These are phyloP conservation scores for Trypanosoma rangeli DNA, from an alignment of 208 protist genomes.

Conservation along the genomic window DNA sequence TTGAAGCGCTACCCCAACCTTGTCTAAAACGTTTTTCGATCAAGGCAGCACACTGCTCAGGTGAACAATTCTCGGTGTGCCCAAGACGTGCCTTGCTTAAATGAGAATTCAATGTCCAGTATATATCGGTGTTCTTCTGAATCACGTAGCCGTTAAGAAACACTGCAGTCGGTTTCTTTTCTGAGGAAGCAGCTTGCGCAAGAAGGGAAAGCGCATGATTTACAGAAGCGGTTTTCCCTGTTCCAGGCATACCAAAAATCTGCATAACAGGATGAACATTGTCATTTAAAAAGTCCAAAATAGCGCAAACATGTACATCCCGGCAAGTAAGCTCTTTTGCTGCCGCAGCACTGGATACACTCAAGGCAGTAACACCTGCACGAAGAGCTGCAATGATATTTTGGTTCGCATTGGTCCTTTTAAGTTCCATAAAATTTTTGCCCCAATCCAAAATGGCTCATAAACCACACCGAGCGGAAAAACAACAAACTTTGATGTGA, in stretches of 20 bases:
- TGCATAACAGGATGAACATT: conserved; percentile 79
- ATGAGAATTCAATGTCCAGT: conserved; percentile 82
- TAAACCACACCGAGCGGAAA: background rate
- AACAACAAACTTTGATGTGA: background rate
- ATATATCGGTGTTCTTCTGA: conserved; percentile 87
- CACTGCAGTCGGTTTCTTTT: conserved; percentile 69
- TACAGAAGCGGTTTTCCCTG: conserved; percentile 86
- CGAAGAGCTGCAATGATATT: conserved; percentile 33
- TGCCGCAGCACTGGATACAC: conserved; percentile 61
- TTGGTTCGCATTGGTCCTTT: conserved; percentile 4
- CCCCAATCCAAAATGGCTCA: background rate
- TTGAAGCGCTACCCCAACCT: conserved; percentile 45
- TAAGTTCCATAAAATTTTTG: conserved; percentile 15
- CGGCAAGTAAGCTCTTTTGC: conserved; percentile 73
- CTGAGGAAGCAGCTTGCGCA: conserved; percentile 22
- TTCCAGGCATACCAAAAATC: conserved; percentile 91
- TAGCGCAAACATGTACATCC: conserved; percentile 60
- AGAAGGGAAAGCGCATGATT: conserved; percentile 68
- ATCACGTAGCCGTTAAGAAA: conserved; percentile 91
- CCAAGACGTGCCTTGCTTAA: conserved; percentile 65
- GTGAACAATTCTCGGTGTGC: conserved; percentile 42
- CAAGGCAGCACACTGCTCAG: conserved; percentile 63
- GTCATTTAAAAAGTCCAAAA: conserved; percentile 69
- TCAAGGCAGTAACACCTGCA: conserved; percentile 63
- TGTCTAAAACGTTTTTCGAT: conserved; percentile 82